phyloP scores from a whole-genome alignment of 169 alveolate species.

The Babesia ovata region DNA sequence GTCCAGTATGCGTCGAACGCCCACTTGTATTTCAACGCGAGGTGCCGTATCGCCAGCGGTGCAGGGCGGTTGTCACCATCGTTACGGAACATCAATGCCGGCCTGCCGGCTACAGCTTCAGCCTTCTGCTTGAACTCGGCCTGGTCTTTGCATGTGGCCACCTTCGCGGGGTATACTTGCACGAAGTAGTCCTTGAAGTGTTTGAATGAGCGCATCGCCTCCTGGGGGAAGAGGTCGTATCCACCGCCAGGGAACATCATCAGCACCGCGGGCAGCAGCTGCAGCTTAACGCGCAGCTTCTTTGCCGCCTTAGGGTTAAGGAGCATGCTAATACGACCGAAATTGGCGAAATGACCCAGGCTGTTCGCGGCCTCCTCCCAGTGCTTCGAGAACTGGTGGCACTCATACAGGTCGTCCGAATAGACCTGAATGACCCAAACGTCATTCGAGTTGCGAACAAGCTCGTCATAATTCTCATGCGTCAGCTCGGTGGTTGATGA shows the following conservation, averaged over 20 bases:
- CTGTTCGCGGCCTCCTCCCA: slow-evolving; percentile 64
- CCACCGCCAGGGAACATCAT: slow-evolving; percentile 49
- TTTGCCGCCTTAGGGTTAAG: slow-evolving; percentile 21
- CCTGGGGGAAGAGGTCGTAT: slow-evolving; percentile 54
- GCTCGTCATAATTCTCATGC: slow-evolving; percentile 23
- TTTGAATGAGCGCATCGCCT: not conserved
- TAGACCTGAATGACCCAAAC: slow-evolving; percentile 66
- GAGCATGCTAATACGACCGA: slow-evolving; percentile 58
- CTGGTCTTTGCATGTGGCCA: slow-evolving; percentile 6
- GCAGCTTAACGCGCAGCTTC: slow-evolving; percentile 43
- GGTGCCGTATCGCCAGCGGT: slow-evolving; percentile 13
- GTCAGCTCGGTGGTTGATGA: slow-evolving; percentile 58
- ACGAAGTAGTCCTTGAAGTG: slow-evolving; percentile 21
- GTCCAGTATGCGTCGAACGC: slow-evolving; percentile 36
- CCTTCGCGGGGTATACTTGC: slow-evolving; percentile 9
- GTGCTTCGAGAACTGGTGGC: slow-evolving; percentile 43
- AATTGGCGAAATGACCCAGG: slow-evolving; percentile 31
- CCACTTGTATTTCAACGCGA: slow-evolving; percentile 25
- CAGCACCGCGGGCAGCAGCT: slow-evolving; percentile 57
- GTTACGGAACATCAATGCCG: slow-evolving; percentile 31
- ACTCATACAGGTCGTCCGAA: slow-evolving; percentile 51
- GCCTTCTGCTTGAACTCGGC: slow-evolving; percentile 23
- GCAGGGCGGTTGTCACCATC: not conserved
- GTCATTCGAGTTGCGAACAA: slow-evolving; percentile 40
- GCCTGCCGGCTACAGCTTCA: not conserved